phyloP scores from a whole-genome alignment of 2,329 filamentous ascomycete genomes.

The Stachybotrys echinatus region DNA sequence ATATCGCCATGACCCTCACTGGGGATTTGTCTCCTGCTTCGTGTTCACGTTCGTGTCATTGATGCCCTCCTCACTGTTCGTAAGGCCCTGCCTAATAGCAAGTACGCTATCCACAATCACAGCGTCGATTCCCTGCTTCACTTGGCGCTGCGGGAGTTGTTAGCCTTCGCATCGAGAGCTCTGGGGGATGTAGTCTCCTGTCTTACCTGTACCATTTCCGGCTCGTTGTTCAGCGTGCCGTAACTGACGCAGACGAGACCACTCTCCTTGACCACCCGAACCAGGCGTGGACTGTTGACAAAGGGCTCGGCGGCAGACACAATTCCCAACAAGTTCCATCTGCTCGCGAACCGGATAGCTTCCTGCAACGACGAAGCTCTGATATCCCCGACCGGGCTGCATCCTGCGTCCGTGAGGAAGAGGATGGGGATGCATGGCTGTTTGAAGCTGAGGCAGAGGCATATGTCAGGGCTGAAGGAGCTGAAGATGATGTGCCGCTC shows the following conservation, averaged over 20 bases:
- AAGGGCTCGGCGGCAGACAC: constrained; percentile 86
- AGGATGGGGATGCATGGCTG: constrained; percentile 94
- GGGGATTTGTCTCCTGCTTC: constrained; percentile 5
- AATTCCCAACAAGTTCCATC: constrained; percentile 92
- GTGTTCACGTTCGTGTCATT: not conserved
- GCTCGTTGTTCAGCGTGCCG: constrained; percentile 84
- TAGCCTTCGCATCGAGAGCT: constrained; percentile 1
- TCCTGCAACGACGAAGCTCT: constrained; percentile 89
- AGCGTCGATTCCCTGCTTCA: constrained; percentile 91
- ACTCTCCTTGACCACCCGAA: constrained; percentile 89
- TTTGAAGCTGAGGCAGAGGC: constrained; percentile 89
- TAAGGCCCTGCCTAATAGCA: constrained; percentile 86
- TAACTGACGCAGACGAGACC: constrained; percentile 95
- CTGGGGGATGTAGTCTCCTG: not conserved
- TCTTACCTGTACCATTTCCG: constrained; percentile 75
- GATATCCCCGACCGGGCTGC: constrained; percentile 77
- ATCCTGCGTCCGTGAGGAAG: constrained; percentile 87
- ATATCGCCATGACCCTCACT: too few relatives aligned
- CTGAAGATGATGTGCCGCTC: constrained; percentile 94
- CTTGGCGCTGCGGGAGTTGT: constrained; percentile 62
- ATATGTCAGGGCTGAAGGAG: constrained; percentile 96
- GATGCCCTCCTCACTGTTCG: constrained; percentile 23
- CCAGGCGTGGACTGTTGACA: constrained; percentile 81
- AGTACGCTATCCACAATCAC: constrained; percentile 96
- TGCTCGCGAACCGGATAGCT: constrained; percentile 86